Evolutionary conservation across 805 yeast genomes (phyloP), one percentile per base, ranked within the genome.

Genomic region (Brettanomyces naardenensis): DNA sequence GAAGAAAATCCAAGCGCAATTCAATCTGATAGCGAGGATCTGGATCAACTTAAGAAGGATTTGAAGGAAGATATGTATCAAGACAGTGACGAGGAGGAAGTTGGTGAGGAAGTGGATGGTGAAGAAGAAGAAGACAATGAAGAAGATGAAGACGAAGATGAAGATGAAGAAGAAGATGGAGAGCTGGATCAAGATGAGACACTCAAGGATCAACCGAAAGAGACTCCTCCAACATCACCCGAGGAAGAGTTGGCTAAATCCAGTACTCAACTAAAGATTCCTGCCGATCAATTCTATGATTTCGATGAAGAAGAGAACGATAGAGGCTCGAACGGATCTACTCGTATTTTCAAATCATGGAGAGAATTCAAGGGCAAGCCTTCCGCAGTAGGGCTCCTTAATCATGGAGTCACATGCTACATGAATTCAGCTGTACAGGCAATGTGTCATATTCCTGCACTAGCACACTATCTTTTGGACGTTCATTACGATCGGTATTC

Each of bases 381-480:
- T 26, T 80, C 80, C n/a, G 76, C 80, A 3, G 57, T 70, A 19
- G 98, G 98, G 0, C 65, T 90, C 35, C 60, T 83, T 35, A 90
- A 90, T 59, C 89, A 82, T 48, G 97, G 97, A 29, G 97, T 92
- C 33, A 90, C 97, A 3, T 90, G 98, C 58, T 90, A 90, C 62
- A 89, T 90, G 74, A 90, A 92, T 59, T 81, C 95, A 5, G 97
- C 97, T 2, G 79, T 92, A 19, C 97, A 90, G 64, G 79, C 94
- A 1, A 63, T 92, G 68, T 62, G 89, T 26, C 98, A 90, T 53
- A 77, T 88, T 15, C 97, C 98, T 6, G 94, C 97, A 4, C 60
- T 90, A 39, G 84, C 83, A 49, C 90, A 86, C 55, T 92, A 89
- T 54, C 63, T 92, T 38, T 65, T 69, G 30, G 89, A 83, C 41